A percentile compares a stretch with the other conserved stretches of the same genome.
phyloP scores from a whole-genome alignment of 2,329 filamentous ascomycete species.

The Aureobasidium lini region DNA sequence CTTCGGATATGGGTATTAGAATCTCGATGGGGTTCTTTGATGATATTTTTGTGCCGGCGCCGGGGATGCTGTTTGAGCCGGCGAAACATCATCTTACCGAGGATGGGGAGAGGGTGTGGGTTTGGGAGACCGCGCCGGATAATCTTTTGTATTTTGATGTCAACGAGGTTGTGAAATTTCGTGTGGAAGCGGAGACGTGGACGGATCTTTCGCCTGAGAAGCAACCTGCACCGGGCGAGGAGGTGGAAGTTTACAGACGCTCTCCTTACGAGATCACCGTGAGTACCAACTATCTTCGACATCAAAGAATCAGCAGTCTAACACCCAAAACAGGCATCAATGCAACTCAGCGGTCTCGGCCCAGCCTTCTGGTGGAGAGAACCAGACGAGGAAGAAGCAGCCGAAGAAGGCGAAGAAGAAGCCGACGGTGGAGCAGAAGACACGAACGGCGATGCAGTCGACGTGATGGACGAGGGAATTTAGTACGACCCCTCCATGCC shows the following conservation, averaged over 20 bases:
- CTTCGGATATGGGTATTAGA: constrained; percentile 65
- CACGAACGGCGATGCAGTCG: constrained; percentile 3
- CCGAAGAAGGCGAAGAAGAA: constrained; percentile 8
- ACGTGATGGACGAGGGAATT: constrained; percentile 3
- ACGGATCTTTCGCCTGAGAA: constrained; percentile 80
- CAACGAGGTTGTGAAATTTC: constrained; percentile 79
- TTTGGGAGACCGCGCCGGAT: constrained; percentile 69
- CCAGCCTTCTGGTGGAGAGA: constrained; percentile 39
- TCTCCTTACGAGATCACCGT: constrained; percentile 63
- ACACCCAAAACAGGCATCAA: constrained; percentile 32
- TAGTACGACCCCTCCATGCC: neutral
- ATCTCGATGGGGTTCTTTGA: constrained; percentile 90
- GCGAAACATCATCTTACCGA: constrained; percentile 43
- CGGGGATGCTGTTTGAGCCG: constrained; percentile 65
- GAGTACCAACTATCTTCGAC: constrained; percentile 16
- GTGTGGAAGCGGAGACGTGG: constrained; percentile 84
- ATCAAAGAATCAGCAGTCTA: neutral
- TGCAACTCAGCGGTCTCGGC: constrained; percentile 41
- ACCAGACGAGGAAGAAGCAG: constrained; percentile 18
- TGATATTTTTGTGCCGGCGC: constrained; percentile 70
- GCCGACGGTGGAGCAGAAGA: neutral
- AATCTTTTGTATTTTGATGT: constrained; percentile 75
- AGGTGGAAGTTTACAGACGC: constrained; percentile 55
- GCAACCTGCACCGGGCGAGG: constrained; percentile 57
- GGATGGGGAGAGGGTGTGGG: constrained; percentile 62